These are phyloP conservation scores for Colletotrichum karsti DNA, from an alignment of 2,329 filamentous ascomycete species.

Conservation along the genomic window DNA sequence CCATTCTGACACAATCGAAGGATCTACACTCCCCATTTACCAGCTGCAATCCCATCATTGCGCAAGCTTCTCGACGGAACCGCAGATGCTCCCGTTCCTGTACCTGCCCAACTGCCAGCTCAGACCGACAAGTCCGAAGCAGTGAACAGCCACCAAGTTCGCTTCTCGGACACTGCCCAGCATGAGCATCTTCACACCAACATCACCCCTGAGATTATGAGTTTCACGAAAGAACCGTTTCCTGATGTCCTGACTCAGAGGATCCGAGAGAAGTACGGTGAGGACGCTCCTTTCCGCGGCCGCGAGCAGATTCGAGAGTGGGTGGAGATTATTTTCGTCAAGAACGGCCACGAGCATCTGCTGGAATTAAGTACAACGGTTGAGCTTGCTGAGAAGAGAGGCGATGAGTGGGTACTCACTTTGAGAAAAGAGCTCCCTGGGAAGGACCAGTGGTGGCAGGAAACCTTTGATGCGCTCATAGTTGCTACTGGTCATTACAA, in stretches of 20 bases:
- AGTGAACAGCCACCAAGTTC: constrained; percentile 45
- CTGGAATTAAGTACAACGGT: constrained; percentile 64
- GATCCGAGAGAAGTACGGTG: constrained; percentile 57
- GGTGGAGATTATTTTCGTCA: constrained; percentile 51
- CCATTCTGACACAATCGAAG: constrained; percentile 1
- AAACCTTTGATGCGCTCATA: constrained; percentile 49
- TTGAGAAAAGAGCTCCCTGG: constrained; percentile 50
- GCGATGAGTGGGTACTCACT: constrained; percentile 57
- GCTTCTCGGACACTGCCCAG: constrained; percentile 61
- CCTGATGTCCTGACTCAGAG: constrained; percentile 51
- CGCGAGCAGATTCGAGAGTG: constrained; percentile 62
- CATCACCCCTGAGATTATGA: constrained; percentile 63
- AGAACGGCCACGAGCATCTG: constrained; percentile 39
- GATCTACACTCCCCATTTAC: constrained; percentile 44
- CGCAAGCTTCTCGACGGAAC: constrained; percentile 48
- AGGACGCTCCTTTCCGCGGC: constrained; percentile 63
- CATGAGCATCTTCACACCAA: constrained; percentile 69
- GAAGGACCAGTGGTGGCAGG: constrained; percentile 49
- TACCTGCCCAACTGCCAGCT: constrained; percentile 52
- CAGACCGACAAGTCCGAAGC: constrained; percentile 45
- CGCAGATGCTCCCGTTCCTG: constrained; percentile 50
- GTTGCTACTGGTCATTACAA: constrained; percentile 51
- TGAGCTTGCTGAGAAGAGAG: constrained; percentile 57
- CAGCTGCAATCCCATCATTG: constrained; percentile 37
- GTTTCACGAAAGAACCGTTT: constrained; percentile 60